Conservation (phyloP, 331 rosid species). For the Acacia concinna region DNA sequence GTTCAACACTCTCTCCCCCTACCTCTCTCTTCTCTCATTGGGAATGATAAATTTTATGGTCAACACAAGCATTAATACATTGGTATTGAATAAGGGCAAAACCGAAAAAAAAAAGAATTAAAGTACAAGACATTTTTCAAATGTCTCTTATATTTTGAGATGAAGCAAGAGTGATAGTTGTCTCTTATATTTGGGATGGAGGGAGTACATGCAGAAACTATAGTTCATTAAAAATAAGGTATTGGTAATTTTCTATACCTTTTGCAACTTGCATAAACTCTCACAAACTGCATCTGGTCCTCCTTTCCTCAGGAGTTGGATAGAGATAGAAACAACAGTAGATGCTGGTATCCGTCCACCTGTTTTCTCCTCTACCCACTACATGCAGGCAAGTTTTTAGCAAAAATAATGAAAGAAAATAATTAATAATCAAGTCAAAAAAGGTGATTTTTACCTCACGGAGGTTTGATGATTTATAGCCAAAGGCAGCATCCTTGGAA, state of each 20-base stretch:
- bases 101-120: too few relatives aligned
- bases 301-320: slow-evolving; percentile 79
- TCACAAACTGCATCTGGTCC: slow-evolving; percentile 89
- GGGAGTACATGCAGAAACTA: slow-evolving; percentile 16
- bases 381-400: slow-evolving; percentile 19
- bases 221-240: neutral
- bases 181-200: too few relatives aligned
- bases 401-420: slow-evolving; percentile 18
- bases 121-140: too few relatives aligned
- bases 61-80: too few relatives aligned
- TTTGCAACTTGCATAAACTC: slow-evolving; percentile 67
- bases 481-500: slow-evolving; percentile 94
- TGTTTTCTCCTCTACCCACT: slow-evolving; percentile 99
- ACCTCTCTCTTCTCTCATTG: too few relatives aligned
- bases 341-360: slow-evolving; percentile 64
- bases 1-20: too few relatives aligned
- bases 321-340: slow-evolving; percentile 69
- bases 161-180: too few relatives aligned
- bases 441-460: slow-evolving; percentile 56
- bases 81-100: too few relatives aligned
- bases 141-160: too few relatives aligned
- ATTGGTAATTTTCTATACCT: slow-evolving; percentile 50
- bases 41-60: too few relatives aligned
- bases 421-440: slow-evolving; percentile 18
- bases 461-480: slow-evolving; percentile 91